Evolutionary conservation across 371 early-diverging fungal species (phyloP).

Genomic region (Homolaphlyctis polyrhiza): DNA sequence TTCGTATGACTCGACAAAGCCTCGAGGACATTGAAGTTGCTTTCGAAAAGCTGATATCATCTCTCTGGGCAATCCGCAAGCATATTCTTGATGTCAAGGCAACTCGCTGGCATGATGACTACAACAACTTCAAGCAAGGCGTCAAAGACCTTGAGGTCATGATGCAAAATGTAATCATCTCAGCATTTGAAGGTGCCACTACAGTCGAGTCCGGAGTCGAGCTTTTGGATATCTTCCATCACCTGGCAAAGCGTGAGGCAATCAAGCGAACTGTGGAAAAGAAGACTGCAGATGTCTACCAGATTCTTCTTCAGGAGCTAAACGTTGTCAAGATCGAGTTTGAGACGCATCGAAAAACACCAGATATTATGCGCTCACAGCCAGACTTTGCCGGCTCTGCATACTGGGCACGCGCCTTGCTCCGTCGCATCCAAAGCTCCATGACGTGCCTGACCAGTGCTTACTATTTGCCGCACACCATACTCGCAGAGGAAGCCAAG

Average conservation of each 20-base stretch:
- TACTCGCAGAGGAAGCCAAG: slow-evolving; percentile 41
- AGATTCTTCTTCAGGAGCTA: slow-evolving; percentile 38
- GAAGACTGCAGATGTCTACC: slow-evolving; percentile 48
- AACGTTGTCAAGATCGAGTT: slow-evolving; percentile 49
- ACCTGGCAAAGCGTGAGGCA: slow-evolving; percentile 51
- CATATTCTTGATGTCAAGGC: slow-evolving; percentile 54
- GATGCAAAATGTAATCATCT: slow-evolving; percentile 52
- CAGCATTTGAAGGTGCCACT: slow-evolving; percentile 45
- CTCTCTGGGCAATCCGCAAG: slow-evolving; percentile 45
- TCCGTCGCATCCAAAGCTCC: slow-evolving; percentile 36
- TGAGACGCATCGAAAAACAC: slow-evolving; percentile 45
- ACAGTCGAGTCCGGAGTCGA: slow-evolving; percentile 46
- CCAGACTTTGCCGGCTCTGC: slow-evolving; percentile 52
- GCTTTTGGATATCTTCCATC: slow-evolving; percentile 50
- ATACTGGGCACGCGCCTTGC: slow-evolving; percentile 47
- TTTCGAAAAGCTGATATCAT: slow-evolving; percentile 40
- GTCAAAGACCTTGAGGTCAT: slow-evolving; percentile 56
- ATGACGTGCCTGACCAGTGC: slow-evolving; percentile 29
- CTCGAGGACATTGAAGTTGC: slow-evolving; percentile 52
- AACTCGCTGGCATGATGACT: slow-evolving; percentile 58
- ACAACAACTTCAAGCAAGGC: slow-evolving; percentile 53
- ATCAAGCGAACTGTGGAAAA: slow-evolving; percentile 54
- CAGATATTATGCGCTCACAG: slow-evolving; percentile 45
- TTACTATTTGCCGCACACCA: slow-evolving; percentile 38
- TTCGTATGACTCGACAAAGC: slow-evolving; percentile 17